Conservation (phyloP, 2,329 filamentous ascomycete species). For the Didymella segeticola region DNA sequence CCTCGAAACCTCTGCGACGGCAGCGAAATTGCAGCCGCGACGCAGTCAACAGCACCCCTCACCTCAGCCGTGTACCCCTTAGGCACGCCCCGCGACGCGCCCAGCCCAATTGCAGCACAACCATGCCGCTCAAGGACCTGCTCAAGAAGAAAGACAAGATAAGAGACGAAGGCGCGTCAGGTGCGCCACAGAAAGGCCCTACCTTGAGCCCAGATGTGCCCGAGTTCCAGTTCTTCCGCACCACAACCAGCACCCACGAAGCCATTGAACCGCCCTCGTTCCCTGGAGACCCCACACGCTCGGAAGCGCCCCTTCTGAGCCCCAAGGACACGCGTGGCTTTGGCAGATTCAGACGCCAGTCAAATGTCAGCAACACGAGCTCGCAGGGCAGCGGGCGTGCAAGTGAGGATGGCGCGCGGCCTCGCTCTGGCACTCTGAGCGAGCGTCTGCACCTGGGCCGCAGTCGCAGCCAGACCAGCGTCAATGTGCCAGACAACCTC, state of each 20-base stretch:
- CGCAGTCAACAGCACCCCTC: conserved; percentile 10
- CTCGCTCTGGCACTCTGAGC: conserved; percentile 12
- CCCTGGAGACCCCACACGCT: conserved; percentile 50
- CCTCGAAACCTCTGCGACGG: background rate
- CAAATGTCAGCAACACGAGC: conserved; percentile 37
- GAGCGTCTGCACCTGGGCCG: conserved; percentile 71
- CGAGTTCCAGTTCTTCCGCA: conserved; percentile 83
- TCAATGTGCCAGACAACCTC: conserved; percentile 79
- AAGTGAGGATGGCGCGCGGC: conserved; percentile 13
- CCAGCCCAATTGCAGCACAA: conserved; percentile 29
- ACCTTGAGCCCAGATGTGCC: conserved; percentile 42
- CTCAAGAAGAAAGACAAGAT: conserved; percentile 69
- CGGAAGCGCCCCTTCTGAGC: conserved; percentile 35
- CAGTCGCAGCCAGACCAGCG: conserved; percentile 65
- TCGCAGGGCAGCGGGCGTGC: conserved; percentile 6
- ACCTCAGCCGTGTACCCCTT: conserved; percentile 20
- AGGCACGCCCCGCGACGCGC: conserved; percentile 19
- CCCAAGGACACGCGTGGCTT: conserved; percentile 35
- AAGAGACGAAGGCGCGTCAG: conserved; percentile 53
- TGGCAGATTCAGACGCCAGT: conserved; percentile 43
- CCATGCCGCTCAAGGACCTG: conserved; percentile 66
- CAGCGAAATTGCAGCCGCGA: conserved; percentile 12
- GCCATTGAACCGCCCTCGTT: conserved; percentile 73
- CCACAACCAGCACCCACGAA: conserved; percentile 82
- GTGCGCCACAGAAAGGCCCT: conserved; percentile 26